phyloP scores from a whole-genome alignment of 148 eudicot species.

The Bassia scoparia region DNA sequence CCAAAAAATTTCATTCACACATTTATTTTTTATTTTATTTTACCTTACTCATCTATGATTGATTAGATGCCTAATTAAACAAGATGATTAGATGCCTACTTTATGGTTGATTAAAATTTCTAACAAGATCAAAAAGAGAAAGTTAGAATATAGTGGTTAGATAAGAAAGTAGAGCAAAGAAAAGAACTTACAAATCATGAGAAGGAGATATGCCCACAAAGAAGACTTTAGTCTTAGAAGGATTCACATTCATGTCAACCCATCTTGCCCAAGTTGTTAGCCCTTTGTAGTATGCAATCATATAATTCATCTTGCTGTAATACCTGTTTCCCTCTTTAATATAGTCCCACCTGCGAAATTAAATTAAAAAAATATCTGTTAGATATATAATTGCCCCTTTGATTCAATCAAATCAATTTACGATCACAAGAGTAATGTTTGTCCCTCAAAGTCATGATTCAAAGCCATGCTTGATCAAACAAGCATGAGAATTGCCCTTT shows the following conservation, averaged over 20 bases:
- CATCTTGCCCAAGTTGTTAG: constrained; percentile 84
- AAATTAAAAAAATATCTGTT: constrained; percentile 1
- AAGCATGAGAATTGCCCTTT: constrained; percentile 11
- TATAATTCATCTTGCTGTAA: constrained; percentile 69
- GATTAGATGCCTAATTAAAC: too few relatives aligned
- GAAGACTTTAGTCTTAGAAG: constrained; percentile 74
- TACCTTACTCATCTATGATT: too few relatives aligned
- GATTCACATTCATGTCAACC: constrained; percentile 61
- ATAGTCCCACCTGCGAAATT: constrained; percentile 65
- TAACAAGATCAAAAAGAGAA: neutral
- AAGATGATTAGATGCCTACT: neutral
- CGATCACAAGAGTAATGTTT: constrained; percentile 5
- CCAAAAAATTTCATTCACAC: too few relatives aligned
- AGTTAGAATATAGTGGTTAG: neutral
- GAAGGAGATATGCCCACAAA: constrained; percentile 81
- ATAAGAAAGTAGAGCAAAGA: neutral
- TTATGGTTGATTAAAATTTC: neutral
- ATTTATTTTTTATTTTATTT: too few relatives aligned
- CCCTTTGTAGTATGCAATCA: constrained; percentile 74
- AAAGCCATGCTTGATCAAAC: constrained; percentile 6
- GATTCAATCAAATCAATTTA: constrained; percentile 13
- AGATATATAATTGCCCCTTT: neutral
- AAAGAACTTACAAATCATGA: constrained; percentile 58
- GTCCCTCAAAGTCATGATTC: constrained; percentile 17
- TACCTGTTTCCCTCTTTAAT: constrained; percentile 59